Percentiles rank a stretch among this genome's conserved stretches.
Conservation (phyloP, 176 grass and related monocot species). For the Phyllostachys edulis region DNA sequence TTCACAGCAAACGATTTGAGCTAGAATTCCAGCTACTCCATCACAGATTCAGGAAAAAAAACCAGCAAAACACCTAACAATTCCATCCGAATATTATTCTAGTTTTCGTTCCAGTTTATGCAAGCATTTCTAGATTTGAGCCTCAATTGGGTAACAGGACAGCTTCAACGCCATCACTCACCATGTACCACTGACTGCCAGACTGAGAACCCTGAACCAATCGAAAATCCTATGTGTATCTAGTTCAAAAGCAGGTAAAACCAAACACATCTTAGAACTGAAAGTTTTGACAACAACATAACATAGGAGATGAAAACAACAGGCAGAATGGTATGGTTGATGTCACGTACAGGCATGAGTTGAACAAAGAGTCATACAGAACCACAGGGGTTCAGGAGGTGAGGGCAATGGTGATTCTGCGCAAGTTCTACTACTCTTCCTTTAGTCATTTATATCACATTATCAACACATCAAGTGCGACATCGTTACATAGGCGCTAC, state of each 20-base stretch:
- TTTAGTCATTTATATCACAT: slow-evolving; percentile 24
- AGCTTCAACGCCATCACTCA: too few relatives aligned
- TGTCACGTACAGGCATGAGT: not conserved
- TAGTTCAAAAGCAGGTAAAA: not conserved
- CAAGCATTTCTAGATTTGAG: too few relatives aligned
- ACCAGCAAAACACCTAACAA: not conserved
- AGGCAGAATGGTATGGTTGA: not conserved
- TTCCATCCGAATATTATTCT: not conserved
- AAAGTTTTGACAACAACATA: not conserved
- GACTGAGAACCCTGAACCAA: not conserved
- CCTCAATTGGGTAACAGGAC: too few relatives aligned
- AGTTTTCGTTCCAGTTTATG: not conserved
- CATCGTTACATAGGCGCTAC: slow-evolving; percentile 23
- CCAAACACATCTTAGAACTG: not conserved
- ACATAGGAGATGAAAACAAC: not conserved
- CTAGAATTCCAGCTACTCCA: not conserved
- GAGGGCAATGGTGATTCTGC: not conserved
- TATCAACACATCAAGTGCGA: slow-evolving; percentile 9
- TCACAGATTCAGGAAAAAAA: not conserved
- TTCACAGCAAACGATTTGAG: not conserved
- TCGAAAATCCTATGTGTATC: not conserved
- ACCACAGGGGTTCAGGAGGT: not conserved
- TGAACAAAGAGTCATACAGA: not conserved
- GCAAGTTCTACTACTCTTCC: not conserved
- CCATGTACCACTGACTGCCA: too few relatives aligned